Evolutionary conservation across 108 stramenopile species (phyloP).

Genomic region (Conticribra weissflogii): DNA sequence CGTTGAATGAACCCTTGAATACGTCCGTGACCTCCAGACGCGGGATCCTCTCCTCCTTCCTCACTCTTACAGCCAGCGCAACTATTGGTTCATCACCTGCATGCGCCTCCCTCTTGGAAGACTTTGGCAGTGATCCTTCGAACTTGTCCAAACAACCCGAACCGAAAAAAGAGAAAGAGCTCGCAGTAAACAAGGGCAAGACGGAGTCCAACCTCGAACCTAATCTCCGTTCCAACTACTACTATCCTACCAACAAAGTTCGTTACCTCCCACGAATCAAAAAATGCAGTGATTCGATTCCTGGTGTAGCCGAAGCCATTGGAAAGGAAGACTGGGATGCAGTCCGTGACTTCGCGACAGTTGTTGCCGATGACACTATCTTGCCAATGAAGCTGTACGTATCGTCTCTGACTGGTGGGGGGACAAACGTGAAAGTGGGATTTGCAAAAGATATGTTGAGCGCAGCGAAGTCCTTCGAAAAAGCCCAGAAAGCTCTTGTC

Average conservation of each 20-base stretch:
- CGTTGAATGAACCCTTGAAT: not conserved
- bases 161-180: slow-evolving; percentile 24
- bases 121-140: slow-evolving; percentile 75
- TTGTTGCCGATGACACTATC: slow-evolving; percentile 81
- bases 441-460: slow-evolving; percentile 80
- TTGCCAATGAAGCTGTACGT: slow-evolving; percentile 88
- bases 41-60: slow-evolving; percentile 24
- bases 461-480: slow-evolving; percentile 69
- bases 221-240: slow-evolving; percentile 71
- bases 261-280: slow-evolving; percentile 88
- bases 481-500: slow-evolving; percentile 53
- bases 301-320: slow-evolving; percentile 59
- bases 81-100: not conserved
- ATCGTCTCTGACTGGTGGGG: slow-evolving; percentile 69
- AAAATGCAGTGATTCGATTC: slow-evolving; percentile 76
- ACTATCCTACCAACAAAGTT: slow-evolving; percentile 59
- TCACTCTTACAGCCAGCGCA: not conserved
- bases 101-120: slow-evolving; percentile 61
- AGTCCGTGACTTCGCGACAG: slow-evolving; percentile 62
- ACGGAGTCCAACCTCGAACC: slow-evolving; percentile 70
- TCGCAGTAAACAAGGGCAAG: slow-evolving; percentile 49
- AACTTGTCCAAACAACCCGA: slow-evolving; percentile 44
- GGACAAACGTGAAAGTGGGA: slow-evolving; percentile 74
- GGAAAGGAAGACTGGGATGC: slow-evolving; percentile 72
- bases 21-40: slow-evolving; percentile 6